Base-by-base conservation (phyloP, 169 alveolate species). In the Perkinsus marinus region DNA sequence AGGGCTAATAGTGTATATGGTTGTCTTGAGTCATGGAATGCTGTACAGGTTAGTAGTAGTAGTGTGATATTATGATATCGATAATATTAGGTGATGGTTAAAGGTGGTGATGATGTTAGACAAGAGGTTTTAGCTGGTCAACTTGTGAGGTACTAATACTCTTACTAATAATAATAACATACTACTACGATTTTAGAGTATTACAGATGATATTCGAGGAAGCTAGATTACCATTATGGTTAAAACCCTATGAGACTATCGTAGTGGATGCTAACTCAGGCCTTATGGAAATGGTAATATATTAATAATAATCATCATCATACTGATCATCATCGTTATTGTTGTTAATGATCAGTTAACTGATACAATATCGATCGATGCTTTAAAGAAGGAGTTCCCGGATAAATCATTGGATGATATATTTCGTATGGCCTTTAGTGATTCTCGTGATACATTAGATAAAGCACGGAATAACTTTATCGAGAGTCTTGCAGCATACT, bases 401-500 rank as follows among this genome's bases (percentile, higher is more conserved):
- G 57, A 36, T 34, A 39, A 38, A 39, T 34, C 39, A 34, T 36
- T 34, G 22, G 43, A 39, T 9, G 90, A 34, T 9, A 91, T 39
- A 39, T 91, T 43, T 17, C 39, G 22, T 6, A 43, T 68, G 90
- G 43, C 68, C n/a, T 39, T 41, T 17, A 39, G 46, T 38, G 39
- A 30, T 46, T 30, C 47, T 22, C n/a, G 93, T 0, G 94, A 93
- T 90, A 92, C 91, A 30, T 93, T 90, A 0, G 90, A 91, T 37
- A 69, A 89, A 37, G 95, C 95, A 7, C 46, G 90, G 39, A 93
- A 93, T 95, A 97, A 96, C 93, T 97, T 97, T 93, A 97, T 96
- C 39, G 99, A 98, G 94, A 96, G 98, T 89, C 98, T 97, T 90
- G 99, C 99, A 43, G 99, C 99, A 13, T 98, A 98, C 93, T 97